phyloP scores from a whole-genome alignment of 495 filamentous ascomycete species.

The Evernia prunastri region DNA sequence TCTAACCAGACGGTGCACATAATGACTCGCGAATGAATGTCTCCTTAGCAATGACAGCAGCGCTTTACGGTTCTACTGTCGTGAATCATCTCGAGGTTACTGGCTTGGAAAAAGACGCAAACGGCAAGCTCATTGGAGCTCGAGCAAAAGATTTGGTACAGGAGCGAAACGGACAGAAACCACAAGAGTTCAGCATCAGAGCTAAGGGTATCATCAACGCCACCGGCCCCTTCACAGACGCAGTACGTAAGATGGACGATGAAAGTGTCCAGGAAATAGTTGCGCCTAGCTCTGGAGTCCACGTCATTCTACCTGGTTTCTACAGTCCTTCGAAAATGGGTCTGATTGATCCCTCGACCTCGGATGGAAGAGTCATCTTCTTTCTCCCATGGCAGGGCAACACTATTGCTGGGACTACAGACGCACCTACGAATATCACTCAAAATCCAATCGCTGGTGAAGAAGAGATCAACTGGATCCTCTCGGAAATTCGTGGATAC shows the following conservation, averaged over 20 bases:
- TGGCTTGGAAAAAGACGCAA: constrained; percentile 68
- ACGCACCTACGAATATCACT: constrained; percentile 73
- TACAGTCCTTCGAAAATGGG: constrained; percentile 95
- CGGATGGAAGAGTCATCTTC: constrained; percentile 96
- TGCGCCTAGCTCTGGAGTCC: constrained; percentile 86
- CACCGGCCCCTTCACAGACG: constrained; percentile 92
- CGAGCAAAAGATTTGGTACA: constrained; percentile 66
- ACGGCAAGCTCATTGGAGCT: constrained; percentile 76
- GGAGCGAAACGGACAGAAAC: constrained; percentile 47
- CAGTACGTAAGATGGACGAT: constrained; percentile 85
- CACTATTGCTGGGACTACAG: constrained; percentile 95
- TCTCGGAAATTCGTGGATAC: constrained; percentile 84
- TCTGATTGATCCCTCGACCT: constrained; percentile 88
- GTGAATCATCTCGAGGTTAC: constrained; percentile 92
- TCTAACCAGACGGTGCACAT: constrained; percentile 76
- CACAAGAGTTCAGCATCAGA: constrained; percentile 63
- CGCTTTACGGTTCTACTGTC: constrained; percentile 85
- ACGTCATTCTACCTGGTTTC: constrained; percentile 92
- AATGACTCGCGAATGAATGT: constrained; percentile 99
- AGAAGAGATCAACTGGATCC: constrained; percentile 93
- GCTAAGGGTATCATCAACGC: constrained; percentile 95
- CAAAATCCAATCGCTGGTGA: constrained; percentile 84
- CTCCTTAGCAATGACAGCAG: constrained; percentile 90
- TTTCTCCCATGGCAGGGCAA: constrained; percentile 99
- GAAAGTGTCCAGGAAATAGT: constrained; percentile 75